Conservation (phyloP, 371 early-diverging fungal genomes). For the Sporodiniella umbellata region DNA sequence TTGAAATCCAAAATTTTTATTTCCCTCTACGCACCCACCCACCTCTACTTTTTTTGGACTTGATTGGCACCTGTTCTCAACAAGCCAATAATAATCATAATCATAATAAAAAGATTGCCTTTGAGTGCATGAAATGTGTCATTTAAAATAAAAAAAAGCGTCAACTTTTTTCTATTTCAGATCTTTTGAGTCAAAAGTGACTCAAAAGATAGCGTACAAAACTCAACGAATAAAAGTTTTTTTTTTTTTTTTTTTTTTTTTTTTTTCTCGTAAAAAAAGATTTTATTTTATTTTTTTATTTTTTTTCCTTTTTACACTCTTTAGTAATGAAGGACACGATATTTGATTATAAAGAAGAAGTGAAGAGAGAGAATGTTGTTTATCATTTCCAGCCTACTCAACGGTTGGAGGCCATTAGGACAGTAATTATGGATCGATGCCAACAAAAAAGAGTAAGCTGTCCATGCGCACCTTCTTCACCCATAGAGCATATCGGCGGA, state of each 20-base stretch:
- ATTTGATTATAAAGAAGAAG: constrained; percentile 7
- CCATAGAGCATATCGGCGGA: constrained; percentile 13
- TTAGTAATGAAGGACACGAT: constrained; percentile 12
- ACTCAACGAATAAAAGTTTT: constrained; percentile 22
- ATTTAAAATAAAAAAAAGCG: neutral
- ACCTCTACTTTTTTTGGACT: too few species aligned
- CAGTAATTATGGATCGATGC: constrained; percentile 17
- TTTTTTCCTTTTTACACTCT: neutral
- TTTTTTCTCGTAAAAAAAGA: neutral
- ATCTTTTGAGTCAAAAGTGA: too few species aligned
- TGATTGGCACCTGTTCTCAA: too few species aligned
- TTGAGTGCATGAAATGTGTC: neutral
- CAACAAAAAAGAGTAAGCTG: constrained; percentile 2
- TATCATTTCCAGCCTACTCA: constrained; percentile 15
- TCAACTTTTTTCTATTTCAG: too few species aligned
- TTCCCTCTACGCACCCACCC: too few species aligned
- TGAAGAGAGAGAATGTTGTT: constrained; percentile 13
- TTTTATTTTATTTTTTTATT: constrained; percentile 5
- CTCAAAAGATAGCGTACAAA: constrained; percentile 5
- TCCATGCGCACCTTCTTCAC: neutral
- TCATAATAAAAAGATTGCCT: neutral
- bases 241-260: constrained; percentile 13
- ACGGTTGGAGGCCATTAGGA: constrained; percentile 10
- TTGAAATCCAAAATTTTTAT: too few species aligned
- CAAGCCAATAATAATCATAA: neutral